Evolutionary conservation across 1,284 basidiomycete genomes (phyloP), one percentile per base, ranked within the genome.

Genomic region (Pseudozyma flocculosa): DNA sequence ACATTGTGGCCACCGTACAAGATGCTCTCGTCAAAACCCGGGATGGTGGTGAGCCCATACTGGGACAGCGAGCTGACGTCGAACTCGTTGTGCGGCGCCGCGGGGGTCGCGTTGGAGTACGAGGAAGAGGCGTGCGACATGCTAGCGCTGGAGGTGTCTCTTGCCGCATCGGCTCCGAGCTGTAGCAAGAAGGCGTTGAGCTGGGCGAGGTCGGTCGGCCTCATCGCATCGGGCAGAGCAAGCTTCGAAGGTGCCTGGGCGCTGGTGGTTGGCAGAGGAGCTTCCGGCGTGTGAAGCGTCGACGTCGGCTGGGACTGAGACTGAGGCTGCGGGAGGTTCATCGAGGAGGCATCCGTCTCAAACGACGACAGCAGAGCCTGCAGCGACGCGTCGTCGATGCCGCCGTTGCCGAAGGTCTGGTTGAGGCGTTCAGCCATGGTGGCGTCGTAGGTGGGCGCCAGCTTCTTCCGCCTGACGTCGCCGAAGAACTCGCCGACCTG

Each of bases 161-260:
- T 65, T 37, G 66, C 68, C 23, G 70, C 70, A 44, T 54, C 73
- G 61, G 59, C 75, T 44, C 75, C 72, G 49, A 79, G 70, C 59
- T 75, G 73, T 18, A 76, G 53, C 17, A 78, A 65, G 63, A 76
- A 77, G 34, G 70, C 58, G 57, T 74, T 73, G 62, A 76, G 58
- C 47, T 78, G 68, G 7, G 74, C 78, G 10, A 78, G 58, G 52
- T 78, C 74, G 15, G 59, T 43, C 10, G 82, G 80, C 42, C 80
- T 74, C 69, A 85, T 85, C 1, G 83, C 84, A 10, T 37, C 21
- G 19, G 56, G 55, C 19, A 45, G 40, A 18, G 47, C 42, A 15
- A 29, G 18, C 17, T 57, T 62, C 30, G 32, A n/a, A 19, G 48
- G 43, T 10, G 45, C 42, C 21, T 54, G 58, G 2, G 14, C 9